phyloP scores from a whole-genome alignment of 2,329 filamentous ascomycete species.

The Chaetothyriales sp. region DNA sequence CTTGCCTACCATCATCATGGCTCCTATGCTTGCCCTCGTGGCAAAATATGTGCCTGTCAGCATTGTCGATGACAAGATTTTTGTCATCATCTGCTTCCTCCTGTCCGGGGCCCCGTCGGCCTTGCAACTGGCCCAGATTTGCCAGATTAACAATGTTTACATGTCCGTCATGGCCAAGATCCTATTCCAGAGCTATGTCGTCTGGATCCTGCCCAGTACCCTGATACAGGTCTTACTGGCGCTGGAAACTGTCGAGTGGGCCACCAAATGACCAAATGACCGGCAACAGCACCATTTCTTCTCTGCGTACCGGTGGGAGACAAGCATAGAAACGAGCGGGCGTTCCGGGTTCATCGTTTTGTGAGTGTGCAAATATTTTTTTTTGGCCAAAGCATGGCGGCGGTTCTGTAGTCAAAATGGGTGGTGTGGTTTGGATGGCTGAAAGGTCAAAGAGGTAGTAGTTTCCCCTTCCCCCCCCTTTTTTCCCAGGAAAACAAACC shows the following conservation, averaged over 20 bases:
- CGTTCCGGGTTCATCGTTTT: not conserved
- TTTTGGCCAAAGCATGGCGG: not conserved
- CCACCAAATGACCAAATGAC: constrained; percentile 39
- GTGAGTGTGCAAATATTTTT: not conserved
- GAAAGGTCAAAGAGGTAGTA: too few species aligned
- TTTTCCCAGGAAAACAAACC: too few species aligned
- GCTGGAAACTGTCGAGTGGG: constrained; percentile 86
- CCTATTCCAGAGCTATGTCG: constrained; percentile 89
- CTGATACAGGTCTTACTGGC: constrained; percentile 80
- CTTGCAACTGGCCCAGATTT: constrained; percentile 90
- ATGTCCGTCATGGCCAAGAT: constrained; percentile 87
- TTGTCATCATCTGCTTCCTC: constrained; percentile 93
- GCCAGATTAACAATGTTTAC: constrained; percentile 93
- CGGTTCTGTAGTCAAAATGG: not conserved
- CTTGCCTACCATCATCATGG: constrained; percentile 81
- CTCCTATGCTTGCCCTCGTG: constrained; percentile 67
- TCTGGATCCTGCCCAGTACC: constrained; percentile 93
- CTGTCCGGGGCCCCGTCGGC: constrained; percentile 87
- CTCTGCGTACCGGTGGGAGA: not conserved
- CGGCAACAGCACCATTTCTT: constrained; percentile 38
- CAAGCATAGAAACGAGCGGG: not conserved
- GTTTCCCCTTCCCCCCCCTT: too few species aligned
- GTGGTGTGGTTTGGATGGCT: too few species aligned
- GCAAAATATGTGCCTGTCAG: constrained; percentile 86
- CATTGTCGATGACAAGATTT: constrained; percentile 94